Conservation (phyloP, 805 yeast genomes). For the Pachysolen tannophilus region DNA sequence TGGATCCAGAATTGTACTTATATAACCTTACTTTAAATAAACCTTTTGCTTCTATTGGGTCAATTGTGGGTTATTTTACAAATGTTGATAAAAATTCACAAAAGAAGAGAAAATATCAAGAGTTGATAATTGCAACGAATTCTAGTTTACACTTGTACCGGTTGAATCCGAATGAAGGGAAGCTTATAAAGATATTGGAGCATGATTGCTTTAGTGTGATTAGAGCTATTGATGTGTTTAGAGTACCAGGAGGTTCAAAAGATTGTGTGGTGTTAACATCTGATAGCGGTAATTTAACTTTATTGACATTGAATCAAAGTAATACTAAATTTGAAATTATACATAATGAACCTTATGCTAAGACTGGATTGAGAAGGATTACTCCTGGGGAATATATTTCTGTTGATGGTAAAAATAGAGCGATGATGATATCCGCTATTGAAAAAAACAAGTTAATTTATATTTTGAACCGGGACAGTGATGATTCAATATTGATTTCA, state of each 20-base stretch:
- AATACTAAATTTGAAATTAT: constrained; percentile 31
- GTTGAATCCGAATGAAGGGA: constrained; percentile 49
- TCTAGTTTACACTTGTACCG: constrained; percentile 45
- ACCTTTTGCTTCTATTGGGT: constrained; percentile 43
- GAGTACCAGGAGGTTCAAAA: constrained; percentile 40
- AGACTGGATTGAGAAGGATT: constrained; percentile 66
- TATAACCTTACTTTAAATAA: constrained; percentile 66
- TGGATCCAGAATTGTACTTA: constrained; percentile 35
- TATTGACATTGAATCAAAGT: constrained; percentile 37
- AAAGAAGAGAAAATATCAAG: constrained; percentile 43
- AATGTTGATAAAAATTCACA: constrained; percentile 28
- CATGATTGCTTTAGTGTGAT: constrained; percentile 54
- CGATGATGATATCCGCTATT: constrained; percentile 60
- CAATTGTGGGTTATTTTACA: constrained; percentile 65
- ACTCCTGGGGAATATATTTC: constrained; percentile 70
- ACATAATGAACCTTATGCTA: constrained; percentile 59
- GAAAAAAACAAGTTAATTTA: constrained; percentile 72
- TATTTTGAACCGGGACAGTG: constrained; percentile 43
- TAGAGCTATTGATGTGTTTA: constrained; percentile 42
- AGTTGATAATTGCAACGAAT: constrained; percentile 50
- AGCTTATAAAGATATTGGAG: constrained; percentile 31
- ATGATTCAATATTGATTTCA: constrained; percentile 39
- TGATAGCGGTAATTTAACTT: constrained; percentile 67
- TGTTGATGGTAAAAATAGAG: constrained; percentile 66
- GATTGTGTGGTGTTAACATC: constrained; percentile 64